Conservation (phyloP, 768 basidiomycete genomes). For the Cyclocybe aegerita region DNA sequence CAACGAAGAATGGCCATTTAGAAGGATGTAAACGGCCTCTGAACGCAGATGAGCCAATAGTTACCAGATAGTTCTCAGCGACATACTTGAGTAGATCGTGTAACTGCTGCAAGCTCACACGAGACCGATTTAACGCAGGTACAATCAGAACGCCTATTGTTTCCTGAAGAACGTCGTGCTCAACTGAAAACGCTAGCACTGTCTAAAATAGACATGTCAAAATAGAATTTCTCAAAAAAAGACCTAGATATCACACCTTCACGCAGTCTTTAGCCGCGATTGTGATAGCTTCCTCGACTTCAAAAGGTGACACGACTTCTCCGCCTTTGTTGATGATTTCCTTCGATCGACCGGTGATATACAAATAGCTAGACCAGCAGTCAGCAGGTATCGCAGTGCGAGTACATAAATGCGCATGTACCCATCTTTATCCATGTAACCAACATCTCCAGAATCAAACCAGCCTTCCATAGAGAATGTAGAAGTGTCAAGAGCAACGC, state of each 20-base stretch:
- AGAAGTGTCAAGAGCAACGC: slow-evolving; percentile 42
- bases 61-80: neutral
- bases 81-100: slow-evolving; percentile 39
- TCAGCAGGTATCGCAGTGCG: neutral
- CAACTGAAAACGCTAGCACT: slow-evolving; percentile 42
- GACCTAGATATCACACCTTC: slow-evolving; percentile 25
- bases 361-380: slow-evolving; percentile 31
- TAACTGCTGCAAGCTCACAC: slow-evolving; percentile 39
- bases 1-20: slow-evolving; percentile 48
- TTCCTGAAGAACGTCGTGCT: slow-evolving; percentile 48
- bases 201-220: slow-evolving; percentile 20
- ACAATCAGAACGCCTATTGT: slow-evolving; percentile 45
- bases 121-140: slow-evolving; percentile 29
- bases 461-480: slow-evolving; percentile 49
- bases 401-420: slow-evolving; percentile 12
- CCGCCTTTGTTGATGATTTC: slow-evolving; percentile 63
- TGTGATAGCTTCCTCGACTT: slow-evolving; percentile 57
- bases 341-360: slow-evolving; percentile 57
- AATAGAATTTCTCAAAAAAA: neutral
- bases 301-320: slow-evolving; percentile 61
- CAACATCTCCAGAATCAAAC: slow-evolving; percentile 52
- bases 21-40: slow-evolving; percentile 47
- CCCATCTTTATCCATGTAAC: slow-evolving; percentile 47
- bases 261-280: slow-evolving; percentile 39
- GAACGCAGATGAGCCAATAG: neutral